Conservation (phyloP, 345 rosid genomes). For the Euphorbia lathyris region DNA sequence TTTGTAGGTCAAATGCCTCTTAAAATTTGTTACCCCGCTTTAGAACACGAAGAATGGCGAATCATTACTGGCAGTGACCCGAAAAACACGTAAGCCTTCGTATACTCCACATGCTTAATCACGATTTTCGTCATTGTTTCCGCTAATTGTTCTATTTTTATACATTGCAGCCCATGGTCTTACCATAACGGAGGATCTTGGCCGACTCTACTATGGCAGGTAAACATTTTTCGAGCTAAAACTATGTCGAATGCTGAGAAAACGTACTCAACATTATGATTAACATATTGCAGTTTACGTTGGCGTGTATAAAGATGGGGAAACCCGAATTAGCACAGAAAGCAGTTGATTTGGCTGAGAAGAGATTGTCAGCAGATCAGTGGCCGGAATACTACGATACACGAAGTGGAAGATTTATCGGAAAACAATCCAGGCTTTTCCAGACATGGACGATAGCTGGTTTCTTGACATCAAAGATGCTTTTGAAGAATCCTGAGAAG, state of each 20-base stretch:
- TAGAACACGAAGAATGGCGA: slow-evolving; percentile 84
- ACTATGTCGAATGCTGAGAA: too few relatives aligned
- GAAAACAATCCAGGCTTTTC: slow-evolving; percentile 71
- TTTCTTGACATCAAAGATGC: slow-evolving; percentile 77
- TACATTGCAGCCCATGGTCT: slow-evolving; percentile 79
- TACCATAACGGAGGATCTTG: slow-evolving; percentile 96
- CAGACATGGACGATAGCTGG: slow-evolving; percentile 94
- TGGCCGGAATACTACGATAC: slow-evolving; percentile 98
- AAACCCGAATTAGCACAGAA: slow-evolving; percentile 66
- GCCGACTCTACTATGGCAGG: slow-evolving; percentile 98
- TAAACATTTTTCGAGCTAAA: slow-evolving; percentile 14
- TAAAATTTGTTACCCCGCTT: slow-evolving; percentile 83
- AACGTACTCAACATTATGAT: too few relatives aligned
- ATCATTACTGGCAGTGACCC: slow-evolving; percentile 92
- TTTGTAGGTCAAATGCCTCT: slow-evolving; percentile 84
- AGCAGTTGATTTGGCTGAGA: slow-evolving; percentile 70
- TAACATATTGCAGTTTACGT: slow-evolving; percentile 53
- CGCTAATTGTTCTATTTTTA: neutral
- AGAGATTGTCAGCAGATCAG: slow-evolving; percentile 53
- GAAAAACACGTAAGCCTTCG: slow-evolving; percentile 63
- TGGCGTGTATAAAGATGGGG: slow-evolving; percentile 92
- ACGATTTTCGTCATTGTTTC: neutral
- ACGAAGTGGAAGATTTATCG: slow-evolving; percentile 63
- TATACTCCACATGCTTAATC: neutral
- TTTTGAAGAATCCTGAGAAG: slow-evolving; percentile 77